phyloP scores from a whole-genome alignment of 495 filamentous ascomycete genomes.

The Penicillium canescens region DNA sequence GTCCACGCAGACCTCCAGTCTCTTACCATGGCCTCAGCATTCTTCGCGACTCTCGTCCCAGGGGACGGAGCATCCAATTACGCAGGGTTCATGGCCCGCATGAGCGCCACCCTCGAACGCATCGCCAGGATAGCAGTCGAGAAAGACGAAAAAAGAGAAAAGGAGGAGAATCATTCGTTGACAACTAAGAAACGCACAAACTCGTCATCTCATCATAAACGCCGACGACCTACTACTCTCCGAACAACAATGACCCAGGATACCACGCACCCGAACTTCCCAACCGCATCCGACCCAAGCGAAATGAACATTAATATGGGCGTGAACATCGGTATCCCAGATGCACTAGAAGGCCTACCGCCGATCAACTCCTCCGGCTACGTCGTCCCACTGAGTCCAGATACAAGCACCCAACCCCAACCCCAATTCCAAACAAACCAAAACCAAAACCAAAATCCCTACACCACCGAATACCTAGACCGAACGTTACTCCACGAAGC shows the following conservation, averaged over 20 bases:
- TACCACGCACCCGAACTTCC: constrained; percentile 1
- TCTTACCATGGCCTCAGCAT: constrained; percentile 85
- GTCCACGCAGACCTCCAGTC: constrained; percentile 82
- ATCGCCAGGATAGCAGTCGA: constrained; percentile 87
- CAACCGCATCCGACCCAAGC: constrained; percentile 3
- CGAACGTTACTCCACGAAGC: constrained; percentile 2
- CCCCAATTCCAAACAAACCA: constrained; percentile 3
- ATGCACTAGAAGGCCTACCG: constrained; percentile 36
- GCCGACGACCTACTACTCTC: constrained; percentile 10
- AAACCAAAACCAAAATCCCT: constrained; percentile 6
- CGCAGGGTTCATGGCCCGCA: constrained; percentile 83
- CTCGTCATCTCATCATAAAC: neutral
- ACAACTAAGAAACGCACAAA: constrained; percentile 8
- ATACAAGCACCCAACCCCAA: neutral
- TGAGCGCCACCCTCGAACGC: constrained; percentile 88
- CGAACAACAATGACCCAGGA: constrained; percentile 11
- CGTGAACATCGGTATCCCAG: constrained; percentile 26
- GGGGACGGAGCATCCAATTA: constrained; percentile 68
- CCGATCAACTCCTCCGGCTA: constrained; percentile 42
- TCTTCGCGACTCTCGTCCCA: constrained; percentile 72
- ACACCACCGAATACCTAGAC: constrained; percentile 9
- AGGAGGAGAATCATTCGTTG: constrained; percentile 8
- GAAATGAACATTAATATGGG: constrained; percentile 17
- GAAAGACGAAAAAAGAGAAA: constrained; percentile 64
- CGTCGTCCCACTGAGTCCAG: constrained; percentile 36